Evolutionary conservation across 805 yeast genomes (phyloP).

Genomic region (Starmerella geochares): DNA sequence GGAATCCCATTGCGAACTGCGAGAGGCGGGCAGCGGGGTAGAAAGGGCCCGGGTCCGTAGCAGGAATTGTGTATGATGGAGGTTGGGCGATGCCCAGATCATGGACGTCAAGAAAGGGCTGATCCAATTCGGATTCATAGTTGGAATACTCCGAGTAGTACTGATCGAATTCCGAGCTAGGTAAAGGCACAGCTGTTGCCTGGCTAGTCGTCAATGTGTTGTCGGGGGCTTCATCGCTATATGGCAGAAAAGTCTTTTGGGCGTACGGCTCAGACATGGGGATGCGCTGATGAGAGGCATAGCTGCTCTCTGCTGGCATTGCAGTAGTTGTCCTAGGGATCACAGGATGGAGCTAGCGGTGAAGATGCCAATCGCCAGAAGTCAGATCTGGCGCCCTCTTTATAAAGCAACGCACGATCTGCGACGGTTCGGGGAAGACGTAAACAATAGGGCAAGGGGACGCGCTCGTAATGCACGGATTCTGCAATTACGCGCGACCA

Average conservation of each 20-base stretch:
- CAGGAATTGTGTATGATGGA: background rate
- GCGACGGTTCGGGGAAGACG: conserved; percentile 11
- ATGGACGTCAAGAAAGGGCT: conserved; percentile 45
- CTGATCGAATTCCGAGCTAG: conserved; percentile 46
- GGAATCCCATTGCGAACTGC: conserved; percentile 2
- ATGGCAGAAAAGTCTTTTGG: background rate
- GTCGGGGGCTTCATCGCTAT: conserved; percentile 11
- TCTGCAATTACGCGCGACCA: conserved; percentile 1
- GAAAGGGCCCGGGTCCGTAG: conserved; percentile 7
- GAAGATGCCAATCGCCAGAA: background rate
- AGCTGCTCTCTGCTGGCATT: conserved; percentile 6
- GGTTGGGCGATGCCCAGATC: conserved; percentile 44
- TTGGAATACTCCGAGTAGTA: conserved; percentile 35
- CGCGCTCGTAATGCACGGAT: background rate
- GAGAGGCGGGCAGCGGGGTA: background rate
- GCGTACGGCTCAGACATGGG: conserved; percentile 6
- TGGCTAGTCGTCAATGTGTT: conserved; percentile 4
- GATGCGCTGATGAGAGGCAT: background rate
- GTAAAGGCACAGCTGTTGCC: conserved; percentile 36
- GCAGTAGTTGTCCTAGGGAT: background rate
- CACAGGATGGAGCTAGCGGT: background rate
- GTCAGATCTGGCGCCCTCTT: background rate
- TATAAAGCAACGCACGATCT: background rate
- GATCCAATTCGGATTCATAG: conserved; percentile 46
- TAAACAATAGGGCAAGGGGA: conserved; percentile 20